Evolutionary conservation across 805 yeast genomes (phyloP).

Genomic region (Myxozyma neotropica): DNA sequence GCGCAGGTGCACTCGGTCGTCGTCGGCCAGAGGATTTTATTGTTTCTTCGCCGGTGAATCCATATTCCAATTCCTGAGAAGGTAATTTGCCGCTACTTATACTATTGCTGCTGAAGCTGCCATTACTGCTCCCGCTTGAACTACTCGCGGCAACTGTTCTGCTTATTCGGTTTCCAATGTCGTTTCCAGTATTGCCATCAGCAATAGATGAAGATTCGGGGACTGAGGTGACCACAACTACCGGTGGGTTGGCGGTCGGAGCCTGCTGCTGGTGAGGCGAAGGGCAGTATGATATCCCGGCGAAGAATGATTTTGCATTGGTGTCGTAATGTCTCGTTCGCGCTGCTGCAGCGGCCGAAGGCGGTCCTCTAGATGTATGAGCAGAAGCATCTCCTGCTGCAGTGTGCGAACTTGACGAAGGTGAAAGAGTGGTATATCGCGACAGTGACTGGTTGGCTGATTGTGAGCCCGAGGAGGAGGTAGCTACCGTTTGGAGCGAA

Average conservation of each 20-base stretch:
- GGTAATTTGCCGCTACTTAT: background rate
- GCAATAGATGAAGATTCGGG: background rate
- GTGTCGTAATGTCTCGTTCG: constrained; percentile 8
- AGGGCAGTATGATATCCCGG: background rate
- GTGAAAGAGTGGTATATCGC: background rate
- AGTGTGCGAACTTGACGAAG: background rate
- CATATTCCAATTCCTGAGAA: background rate
- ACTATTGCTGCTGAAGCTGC: background rate
- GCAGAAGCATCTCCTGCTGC: background rate
- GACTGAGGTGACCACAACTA: background rate
- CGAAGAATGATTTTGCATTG: constrained; percentile 2
- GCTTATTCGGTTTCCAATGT: background rate
- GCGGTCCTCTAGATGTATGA: background rate
- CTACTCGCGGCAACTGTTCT: background rate
- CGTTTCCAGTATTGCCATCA: background rate
- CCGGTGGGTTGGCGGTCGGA: background rate
- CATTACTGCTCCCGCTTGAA: background rate
- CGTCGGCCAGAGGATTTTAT: background rate
- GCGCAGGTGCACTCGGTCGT: background rate
- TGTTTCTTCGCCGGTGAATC: background rate
- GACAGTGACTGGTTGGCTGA: background rate
- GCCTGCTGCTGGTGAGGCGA: background rate
- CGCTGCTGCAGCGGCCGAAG: constrained; percentile 13
- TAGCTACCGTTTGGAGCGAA: background rate
- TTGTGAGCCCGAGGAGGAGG: background rate